Conservation (phyloP, 1,284 basidiomycete genomes). For the Moesziomyces sp. region DNA sequence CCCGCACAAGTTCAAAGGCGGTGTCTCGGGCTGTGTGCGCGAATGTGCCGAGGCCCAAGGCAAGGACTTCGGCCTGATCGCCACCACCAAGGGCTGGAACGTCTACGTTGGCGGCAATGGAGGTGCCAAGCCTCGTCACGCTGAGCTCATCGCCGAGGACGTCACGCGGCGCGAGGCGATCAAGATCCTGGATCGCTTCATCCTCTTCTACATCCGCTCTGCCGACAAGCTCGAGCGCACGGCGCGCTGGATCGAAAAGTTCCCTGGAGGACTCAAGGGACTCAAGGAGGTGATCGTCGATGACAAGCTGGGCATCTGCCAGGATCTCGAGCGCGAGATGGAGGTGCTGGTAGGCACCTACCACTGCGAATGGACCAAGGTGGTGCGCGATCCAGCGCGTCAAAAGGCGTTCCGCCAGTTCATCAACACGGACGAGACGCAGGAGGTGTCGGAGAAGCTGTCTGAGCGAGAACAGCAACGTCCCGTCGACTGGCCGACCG, state of each 20-base stretch:
- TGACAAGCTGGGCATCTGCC: slow-evolving; percentile 81
- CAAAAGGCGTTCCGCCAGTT: slow-evolving; percentile 77
- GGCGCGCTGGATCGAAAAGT: slow-evolving; percentile 79
- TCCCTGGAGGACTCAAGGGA: slow-evolving; percentile 78
- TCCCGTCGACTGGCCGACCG: slow-evolving; percentile 78
- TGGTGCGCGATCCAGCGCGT: slow-evolving; percentile 73
- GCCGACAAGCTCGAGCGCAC: slow-evolving; percentile 74
- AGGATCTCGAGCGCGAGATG: slow-evolving; percentile 79
- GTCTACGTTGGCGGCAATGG: slow-evolving; percentile 81
- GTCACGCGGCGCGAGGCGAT: slow-evolving; percentile 69
- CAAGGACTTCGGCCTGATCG: slow-evolving; percentile 82
- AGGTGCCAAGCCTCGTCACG: slow-evolving; percentile 76
- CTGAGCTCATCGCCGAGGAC: slow-evolving; percentile 71
- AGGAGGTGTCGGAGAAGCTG: slow-evolving; percentile 73
- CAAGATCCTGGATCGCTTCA: slow-evolving; percentile 77
- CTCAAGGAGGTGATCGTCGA: slow-evolving; percentile 76
- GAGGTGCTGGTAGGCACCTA: slow-evolving; percentile 76
- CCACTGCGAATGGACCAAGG: slow-evolving; percentile 78
- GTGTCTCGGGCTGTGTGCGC: slow-evolving; percentile 75
- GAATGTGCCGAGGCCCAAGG: slow-evolving; percentile 74
- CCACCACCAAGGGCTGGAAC: slow-evolving; percentile 75
- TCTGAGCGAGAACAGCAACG: slow-evolving; percentile 76
- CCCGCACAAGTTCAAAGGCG: slow-evolving; percentile 81
- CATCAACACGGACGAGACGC: slow-evolving; percentile 75
- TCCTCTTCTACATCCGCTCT: slow-evolving; percentile 78